Evolutionary conservation across 176 grass and related monocot species (phyloP), one percentile per base, ranked within the genome.

Genomic region (Tuctoria greenei): DNA sequence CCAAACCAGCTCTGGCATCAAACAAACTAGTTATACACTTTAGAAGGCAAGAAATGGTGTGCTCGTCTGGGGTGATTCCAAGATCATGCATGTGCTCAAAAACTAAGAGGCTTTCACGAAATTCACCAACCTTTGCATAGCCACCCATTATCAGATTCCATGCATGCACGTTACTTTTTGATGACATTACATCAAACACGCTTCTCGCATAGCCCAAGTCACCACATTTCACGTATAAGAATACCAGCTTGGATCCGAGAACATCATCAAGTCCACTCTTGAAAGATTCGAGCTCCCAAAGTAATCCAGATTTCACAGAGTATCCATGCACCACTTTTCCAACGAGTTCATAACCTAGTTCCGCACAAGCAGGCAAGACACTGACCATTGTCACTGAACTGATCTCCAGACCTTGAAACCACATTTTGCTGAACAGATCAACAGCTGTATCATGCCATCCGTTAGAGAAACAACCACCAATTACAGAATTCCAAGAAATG

Each of bases 401-500:
- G 14, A 97, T 83, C 63, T 82, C 69, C 8, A 76, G 0, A 34
- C 88, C 86, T 45, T 58, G 41, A 81, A 61, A 80, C 79, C 84
- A 87, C 90, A 93, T 91, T 26, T 75, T 63, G 8, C 58, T 64
- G 5, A 97, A 87, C 64, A 87, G 43, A 36, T 79, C 61, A 45
- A 89, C 44, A 37, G 83, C 86, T 46, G 14, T 89, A 23, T 2
- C 83, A 62, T 85, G 70, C 78, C 83, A 83, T 63, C 75, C 70
- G 74, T 93, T 97, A 11, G 86, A 93, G 23, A 88, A 77, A 72
- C 83, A 91, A 16, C 91, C 88, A 63, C 80, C 81, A 65, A 97
- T 93, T 21, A 88, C 61, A 45, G 94, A 89, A 55, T 97, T 97
- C 88, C 83, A 97, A 72, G 91, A 93, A 43, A 97, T 89, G 39